These are phyloP conservation scores for Trichophaea hybrida DNA, from an alignment of 2,329 filamentous ascomycete species.

Conservation along the genomic window DNA sequence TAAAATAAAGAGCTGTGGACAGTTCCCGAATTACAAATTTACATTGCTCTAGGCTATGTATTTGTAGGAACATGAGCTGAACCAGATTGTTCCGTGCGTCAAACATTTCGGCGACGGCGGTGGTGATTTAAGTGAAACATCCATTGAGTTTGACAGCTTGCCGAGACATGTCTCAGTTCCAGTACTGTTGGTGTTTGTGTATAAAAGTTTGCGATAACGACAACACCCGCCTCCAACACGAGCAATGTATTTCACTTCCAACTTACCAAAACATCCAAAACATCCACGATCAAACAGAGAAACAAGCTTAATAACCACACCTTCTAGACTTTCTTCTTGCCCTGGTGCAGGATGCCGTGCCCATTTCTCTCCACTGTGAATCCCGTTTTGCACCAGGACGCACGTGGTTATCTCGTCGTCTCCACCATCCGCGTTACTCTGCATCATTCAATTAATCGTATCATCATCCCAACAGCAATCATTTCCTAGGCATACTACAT, in stretches of 20 bases:
- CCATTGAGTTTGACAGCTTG: neutral
- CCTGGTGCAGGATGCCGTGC: neutral
- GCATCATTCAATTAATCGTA: neutral
- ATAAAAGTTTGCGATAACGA: neutral
- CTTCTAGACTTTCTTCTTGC: neutral
- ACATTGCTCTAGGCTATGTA: neutral
- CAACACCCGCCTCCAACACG: neutral
- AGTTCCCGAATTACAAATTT: no score
- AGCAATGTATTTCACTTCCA: neutral
- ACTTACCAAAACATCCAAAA: no score
- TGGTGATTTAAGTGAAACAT: neutral
- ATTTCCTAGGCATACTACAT: neutral
- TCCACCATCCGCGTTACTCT: neutral
- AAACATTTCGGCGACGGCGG: neutral
- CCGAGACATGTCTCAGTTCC: neutral
- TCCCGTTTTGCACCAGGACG: neutral
- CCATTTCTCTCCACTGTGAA: neutral
- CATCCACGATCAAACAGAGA: neutral
- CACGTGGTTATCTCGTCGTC: neutral
- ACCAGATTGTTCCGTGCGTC: neutral
- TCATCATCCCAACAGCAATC: neutral
- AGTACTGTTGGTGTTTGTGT: neutral
- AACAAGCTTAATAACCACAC: neutral
- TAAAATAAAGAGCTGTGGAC: no score
- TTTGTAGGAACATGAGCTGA: neutral